Evolutionary conservation across 1,139 yeast species (phyloP), one percentile per base, ranked within the genome.

Genomic region (Nakaseomyces nivariensis): DNA sequence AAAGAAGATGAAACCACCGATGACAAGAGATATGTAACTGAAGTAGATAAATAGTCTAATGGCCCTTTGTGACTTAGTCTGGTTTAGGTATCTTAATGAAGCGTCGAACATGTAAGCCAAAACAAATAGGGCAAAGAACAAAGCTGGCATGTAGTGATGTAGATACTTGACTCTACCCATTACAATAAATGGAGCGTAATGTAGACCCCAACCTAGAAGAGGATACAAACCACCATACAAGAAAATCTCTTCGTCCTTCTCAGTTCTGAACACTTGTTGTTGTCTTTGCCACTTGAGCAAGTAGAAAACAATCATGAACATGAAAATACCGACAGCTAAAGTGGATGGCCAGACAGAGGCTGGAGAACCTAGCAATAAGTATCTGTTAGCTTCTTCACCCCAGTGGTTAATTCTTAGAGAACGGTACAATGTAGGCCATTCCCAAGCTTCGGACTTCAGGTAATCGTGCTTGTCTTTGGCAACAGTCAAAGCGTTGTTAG

Each of bases 81-180:
- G 63, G 34, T 71, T 62, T 37, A 67, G 62, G 56, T 67, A 72
- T 46, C 69, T 62, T 37, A 85, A 76, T 60, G 78, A 69, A 51
- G 74, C 75, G 64, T 90, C 96, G 53, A 89, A 72, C 59, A 83
- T 73, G 71, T 85, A 92, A 51, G 83, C 80, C 63, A 85, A 76
- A 32, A 88, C 82, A 57, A 92, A 71, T 76, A 92, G 81, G 52
- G 97, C 97, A 72, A 94, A 92, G 72, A 90, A 92, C 58, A 90
- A 77, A 0, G 98, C 97, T 32, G 99, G 99, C 61, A 89, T 78
- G 69, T 92, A 92, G 71, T 92, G 99, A 69, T 92, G 99, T 44
- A 92, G 92, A 66, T 94, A 92, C 4, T 96, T 89, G 57, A 94
- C 97, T 75, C 99, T 85, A 29, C 96, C 89, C 98, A 92, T 92